Evolutionary conservation across 331 rosid species (phyloP).

Genomic region (Spiraea crenata): DNA sequence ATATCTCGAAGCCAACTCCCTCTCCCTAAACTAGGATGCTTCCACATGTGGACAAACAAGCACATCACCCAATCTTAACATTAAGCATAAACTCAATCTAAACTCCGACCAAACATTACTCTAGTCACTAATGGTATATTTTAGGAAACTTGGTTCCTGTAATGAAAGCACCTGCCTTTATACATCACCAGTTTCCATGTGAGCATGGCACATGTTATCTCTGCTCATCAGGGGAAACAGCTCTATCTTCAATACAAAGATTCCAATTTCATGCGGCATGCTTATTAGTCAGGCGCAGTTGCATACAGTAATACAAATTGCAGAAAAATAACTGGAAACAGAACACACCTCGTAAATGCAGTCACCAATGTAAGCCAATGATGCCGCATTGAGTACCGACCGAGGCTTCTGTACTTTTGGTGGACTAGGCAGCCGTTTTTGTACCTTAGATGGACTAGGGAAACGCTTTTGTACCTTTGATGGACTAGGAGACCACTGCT

Average conservation of each 20-base stretch:
- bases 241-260: neutral
- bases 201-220: neutral
- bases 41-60: neutral
- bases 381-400: conserved; percentile 66
- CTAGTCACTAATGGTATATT: neutral
- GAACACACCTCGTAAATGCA: conserved; percentile 74
- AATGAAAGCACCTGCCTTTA: neutral
- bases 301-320: neutral
- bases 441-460: conserved; percentile 73
- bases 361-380: conserved; percentile 87
- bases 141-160: neutral
- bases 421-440: conserved; percentile 66
- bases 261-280: neutral
- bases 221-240: neutral
- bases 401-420: conserved; percentile 85
- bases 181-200: neutral
- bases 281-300: neutral
- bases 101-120: neutral
- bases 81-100: neutral
- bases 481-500: conserved; percentile 86
- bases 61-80: neutral
- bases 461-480: conserved; percentile 73
- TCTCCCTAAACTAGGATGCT: neutral
- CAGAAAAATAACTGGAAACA: conserved; percentile 8
- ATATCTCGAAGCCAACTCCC: neutral